Evolutionary conservation across 352 stramenopile species (phyloP), one percentile per base, ranked within the genome.

Genomic region (Thraustochytrium sp.): DNA sequence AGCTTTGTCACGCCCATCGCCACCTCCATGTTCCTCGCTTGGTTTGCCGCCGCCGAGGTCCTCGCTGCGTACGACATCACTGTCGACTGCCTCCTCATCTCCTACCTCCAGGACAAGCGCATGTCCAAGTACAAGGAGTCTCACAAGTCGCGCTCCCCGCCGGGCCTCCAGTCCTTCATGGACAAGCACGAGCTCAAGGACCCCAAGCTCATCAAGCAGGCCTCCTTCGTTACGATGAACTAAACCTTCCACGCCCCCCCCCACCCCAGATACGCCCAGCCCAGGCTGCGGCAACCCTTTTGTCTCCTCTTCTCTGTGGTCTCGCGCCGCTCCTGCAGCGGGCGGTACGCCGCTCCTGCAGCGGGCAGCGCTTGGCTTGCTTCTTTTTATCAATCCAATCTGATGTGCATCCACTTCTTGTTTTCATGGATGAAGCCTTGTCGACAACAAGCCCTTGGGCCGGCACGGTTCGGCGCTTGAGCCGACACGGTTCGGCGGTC

Each of bases 1-100:
- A 93, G 89, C 46, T 89, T 90, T 2, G 92, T 94, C 82, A 93
- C 92, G 82, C 90, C 90, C 16, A 92, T 94, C 88, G 85, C 93
- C 26, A 87, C 91, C 40, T 76, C 89, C 0, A 90, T 89, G 1
- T 63, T 94, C 0, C 77, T 95, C 21, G 91, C 88, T 61, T 95
- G 92, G 82, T 86, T 90, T 2, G 91, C 88, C 4, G 88, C 89
- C 37, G 92, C 89, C 18, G 92, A 93, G 85, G 94, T 94, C 85
- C 85, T 95, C 29, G 89, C 92, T 61, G 88, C 94, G 29, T 94
- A 94, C 82, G 91, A 89, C 54, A 93, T 89, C 29, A 90, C 87
- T 11, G 93, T 94, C 85, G 91, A 95, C 86, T 94, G 90, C 61
- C 93, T 94, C 76, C 80, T 95, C 53, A 90, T 95, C 46, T 93